A percentile compares a stretch with the other conserved stretches of the same genome.
These are phyloP conservation scores for Hypoxylon crocopeplum DNA, from an alignment of 495 filamentous ascomycete genomes.

Conservation along the genomic window DNA sequence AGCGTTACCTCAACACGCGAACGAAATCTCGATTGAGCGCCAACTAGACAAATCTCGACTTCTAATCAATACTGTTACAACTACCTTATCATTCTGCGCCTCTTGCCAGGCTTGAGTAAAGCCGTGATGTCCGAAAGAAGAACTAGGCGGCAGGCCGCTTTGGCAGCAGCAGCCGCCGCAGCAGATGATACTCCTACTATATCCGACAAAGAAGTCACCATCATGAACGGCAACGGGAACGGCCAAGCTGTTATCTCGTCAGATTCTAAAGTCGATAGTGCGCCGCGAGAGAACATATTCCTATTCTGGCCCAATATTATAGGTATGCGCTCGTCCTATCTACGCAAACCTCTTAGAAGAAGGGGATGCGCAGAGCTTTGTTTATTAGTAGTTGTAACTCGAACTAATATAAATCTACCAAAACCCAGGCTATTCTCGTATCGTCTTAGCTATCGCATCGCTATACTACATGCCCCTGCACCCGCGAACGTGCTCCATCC, in stretches of 20 bases:
- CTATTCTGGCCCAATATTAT: constrained; percentile 95
- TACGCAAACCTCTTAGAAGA: neutral
- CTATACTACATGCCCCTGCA: constrained; percentile 99
- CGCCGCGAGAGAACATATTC: constrained; percentile 82
- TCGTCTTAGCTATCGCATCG: constrained; percentile 87
- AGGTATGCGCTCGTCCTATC: constrained; percentile 60
- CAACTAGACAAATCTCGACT: neutral
- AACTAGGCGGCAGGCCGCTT: constrained; percentile 45
- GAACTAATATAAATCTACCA: constrained; percentile 8
- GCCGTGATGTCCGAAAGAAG: constrained; percentile 41
- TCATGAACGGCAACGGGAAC: constrained; percentile 40
- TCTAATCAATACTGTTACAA: neutral
- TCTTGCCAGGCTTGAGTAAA: neutral
- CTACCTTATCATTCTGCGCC: neutral
- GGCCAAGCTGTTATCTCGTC: constrained; percentile 23
- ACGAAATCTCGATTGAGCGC: constrained; percentile 5
- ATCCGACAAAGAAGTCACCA: constrained; percentile 10
- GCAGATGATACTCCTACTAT: constrained; percentile 29
- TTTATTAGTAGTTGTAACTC: constrained; percentile 1
- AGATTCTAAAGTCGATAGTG: constrained; percentile 26
- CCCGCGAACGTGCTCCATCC: constrained; percentile 87
- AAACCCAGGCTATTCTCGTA: constrained; percentile 78
- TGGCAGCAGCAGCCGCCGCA: constrained; percentile 32
- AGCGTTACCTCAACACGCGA: constrained; percentile 7
- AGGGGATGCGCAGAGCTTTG: too few species aligned